Evolutionary conservation across 2,329 filamentous ascomycete species (phyloP).

Genomic region (Paracoccidioides lutzii): DNA sequence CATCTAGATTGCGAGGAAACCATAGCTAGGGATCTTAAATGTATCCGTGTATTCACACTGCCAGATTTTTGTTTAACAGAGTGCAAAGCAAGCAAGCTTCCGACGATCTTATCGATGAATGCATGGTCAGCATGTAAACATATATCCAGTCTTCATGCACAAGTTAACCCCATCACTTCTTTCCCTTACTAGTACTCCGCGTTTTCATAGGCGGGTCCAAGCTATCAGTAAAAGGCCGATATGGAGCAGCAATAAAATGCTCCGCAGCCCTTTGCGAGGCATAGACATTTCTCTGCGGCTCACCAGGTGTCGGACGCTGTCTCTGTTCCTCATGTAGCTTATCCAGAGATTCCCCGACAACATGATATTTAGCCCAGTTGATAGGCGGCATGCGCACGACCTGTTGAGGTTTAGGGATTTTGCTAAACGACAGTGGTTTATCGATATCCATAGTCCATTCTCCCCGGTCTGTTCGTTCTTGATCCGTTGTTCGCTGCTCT

Average conservation of each 20-base stretch:
- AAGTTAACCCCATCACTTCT: constrained; percentile 14
- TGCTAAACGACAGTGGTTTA: constrained; percentile 38
- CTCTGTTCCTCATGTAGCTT: constrained; percentile 72
- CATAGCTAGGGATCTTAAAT: too few species aligned
- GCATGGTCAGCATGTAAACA: background rate
- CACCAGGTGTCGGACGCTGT: constrained; percentile 42
- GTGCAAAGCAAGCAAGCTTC: too few species aligned
- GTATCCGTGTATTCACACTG: too few species aligned
- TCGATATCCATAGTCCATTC: constrained; percentile 6
- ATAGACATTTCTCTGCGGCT: constrained; percentile 23
- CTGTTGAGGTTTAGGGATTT: constrained; percentile 64
- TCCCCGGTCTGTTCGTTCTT: background rate
- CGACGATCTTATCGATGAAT: background rate
- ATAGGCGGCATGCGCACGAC: constrained; percentile 76
- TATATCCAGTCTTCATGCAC: background rate
- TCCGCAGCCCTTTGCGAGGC: constrained; percentile 30
- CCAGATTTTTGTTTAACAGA: too few species aligned
- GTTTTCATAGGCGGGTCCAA: constrained; percentile 26
- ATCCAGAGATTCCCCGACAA: constrained; percentile 75
- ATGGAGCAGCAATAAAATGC: constrained; percentile 45
- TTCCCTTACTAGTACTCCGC: constrained; percentile 22
- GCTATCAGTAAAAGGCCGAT: constrained; percentile 45
- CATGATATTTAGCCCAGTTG: constrained; percentile 88
- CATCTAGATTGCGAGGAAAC: too few species aligned
- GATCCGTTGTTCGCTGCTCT: background rate